Conservation (phyloP, 2,329 filamentous ascomycete species). For the Colletotrichum sp. region DNA sequence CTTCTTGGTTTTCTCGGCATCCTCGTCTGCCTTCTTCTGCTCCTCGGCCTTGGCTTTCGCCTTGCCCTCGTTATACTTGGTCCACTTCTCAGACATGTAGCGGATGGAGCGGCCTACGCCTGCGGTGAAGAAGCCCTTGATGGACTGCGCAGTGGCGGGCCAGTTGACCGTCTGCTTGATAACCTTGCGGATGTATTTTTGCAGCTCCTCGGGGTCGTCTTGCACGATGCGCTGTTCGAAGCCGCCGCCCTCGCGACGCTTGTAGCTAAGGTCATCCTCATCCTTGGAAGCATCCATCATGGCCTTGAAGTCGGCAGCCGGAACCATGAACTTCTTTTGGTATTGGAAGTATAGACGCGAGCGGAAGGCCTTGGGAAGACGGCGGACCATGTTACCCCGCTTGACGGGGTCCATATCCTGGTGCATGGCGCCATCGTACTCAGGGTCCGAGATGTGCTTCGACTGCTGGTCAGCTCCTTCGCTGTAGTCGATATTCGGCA, state of each 20-base stretch:
- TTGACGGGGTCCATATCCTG: slow-evolving; percentile 94
- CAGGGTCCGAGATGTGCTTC: slow-evolving; percentile 51
- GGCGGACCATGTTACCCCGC: slow-evolving; percentile 94
- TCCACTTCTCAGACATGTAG: slow-evolving; percentile 83
- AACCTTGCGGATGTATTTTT: slow-evolving; percentile 71
- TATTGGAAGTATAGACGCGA: slow-evolving; percentile 94
- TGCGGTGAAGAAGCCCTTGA: slow-evolving; percentile 83
- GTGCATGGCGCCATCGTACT: slow-evolving; percentile 69
- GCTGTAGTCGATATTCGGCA: slow-evolving; percentile 85
- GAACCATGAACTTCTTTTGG: slow-evolving; percentile 87
- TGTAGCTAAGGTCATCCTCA: slow-evolving; percentile 69
- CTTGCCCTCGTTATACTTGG: slow-evolving; percentile 61
- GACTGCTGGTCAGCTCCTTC: slow-evolving; percentile 59
- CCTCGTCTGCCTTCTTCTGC: slow-evolving; percentile 19
- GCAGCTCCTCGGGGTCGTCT: slow-evolving; percentile 70
- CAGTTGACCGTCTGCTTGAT: slow-evolving; percentile 90
- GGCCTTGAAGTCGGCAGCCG: slow-evolving; percentile 78
- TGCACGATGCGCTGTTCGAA: slow-evolving; percentile 87
- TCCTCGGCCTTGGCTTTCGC: slow-evolving; percentile 28
- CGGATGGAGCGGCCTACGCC: slow-evolving; percentile 72
- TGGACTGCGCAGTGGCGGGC: slow-evolving; percentile 86
- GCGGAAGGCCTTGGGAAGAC: slow-evolving; percentile 85
- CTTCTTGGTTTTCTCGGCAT: slow-evolving; percentile 1
- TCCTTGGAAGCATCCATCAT: slow-evolving; percentile 82
- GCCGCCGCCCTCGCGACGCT: slow-evolving; percentile 75